A percentile compares a stretch with the other conserved stretches of the same genome.
phyloP scores from a whole-genome alignment of 1,139 yeast genomes.

The Lodderomyces beijingensis region DNA sequence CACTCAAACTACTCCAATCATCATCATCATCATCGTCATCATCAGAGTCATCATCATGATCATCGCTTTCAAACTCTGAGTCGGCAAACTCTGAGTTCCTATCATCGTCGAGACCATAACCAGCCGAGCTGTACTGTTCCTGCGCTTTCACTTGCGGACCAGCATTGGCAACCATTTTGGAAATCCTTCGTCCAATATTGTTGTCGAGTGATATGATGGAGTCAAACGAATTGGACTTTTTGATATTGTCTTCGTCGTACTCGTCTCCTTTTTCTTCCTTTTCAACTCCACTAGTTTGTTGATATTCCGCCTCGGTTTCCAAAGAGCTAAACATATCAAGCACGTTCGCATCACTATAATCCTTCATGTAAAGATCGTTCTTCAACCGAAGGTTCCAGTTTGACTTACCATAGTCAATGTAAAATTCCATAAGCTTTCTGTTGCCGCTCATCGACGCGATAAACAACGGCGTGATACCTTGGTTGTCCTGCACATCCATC shows the following conservation, averaged over 20 bases:
- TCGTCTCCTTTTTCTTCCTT: slow-evolving; percentile 5
- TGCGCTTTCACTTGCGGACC: slow-evolving; percentile 6
- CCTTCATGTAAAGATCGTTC: slow-evolving; percentile 51
- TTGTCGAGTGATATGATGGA: slow-evolving; percentile 38
- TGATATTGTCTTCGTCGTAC: slow-evolving; percentile 13
- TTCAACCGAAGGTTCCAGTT: slow-evolving; percentile 53
- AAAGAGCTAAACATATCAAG: slow-evolving; percentile 46
- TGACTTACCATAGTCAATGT: slow-evolving; percentile 57
- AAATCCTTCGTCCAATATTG: slow-evolving; percentile 38
- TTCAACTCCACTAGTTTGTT: slow-evolving; percentile 10
- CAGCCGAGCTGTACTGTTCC: slow-evolving; percentile 20
- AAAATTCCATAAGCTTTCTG: slow-evolving; percentile 52
- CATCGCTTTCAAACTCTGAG: slow-evolving; percentile 36
- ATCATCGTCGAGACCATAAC: slow-evolving; percentile 13
- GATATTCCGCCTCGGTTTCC: slow-evolving; percentile 10
- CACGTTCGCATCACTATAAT: slow-evolving; percentile 62
- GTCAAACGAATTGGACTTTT: slow-evolving; percentile 32
- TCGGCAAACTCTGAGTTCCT: slow-evolving; percentile 41
- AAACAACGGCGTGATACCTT: slow-evolving; percentile 84
- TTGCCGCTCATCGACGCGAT: slow-evolving; percentile 78
- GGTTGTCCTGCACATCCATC: slow-evolving; percentile 67
- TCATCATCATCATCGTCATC: slow-evolving; percentile 25
- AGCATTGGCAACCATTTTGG: slow-evolving; percentile 33
- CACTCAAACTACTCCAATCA: too few species aligned
- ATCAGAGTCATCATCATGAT: slow-evolving; percentile 23